These are phyloP conservation scores for Tolypocladium pustulatum DNA, from an alignment of 2,329 filamentous ascomycete genomes.

Conservation along the genomic window DNA sequence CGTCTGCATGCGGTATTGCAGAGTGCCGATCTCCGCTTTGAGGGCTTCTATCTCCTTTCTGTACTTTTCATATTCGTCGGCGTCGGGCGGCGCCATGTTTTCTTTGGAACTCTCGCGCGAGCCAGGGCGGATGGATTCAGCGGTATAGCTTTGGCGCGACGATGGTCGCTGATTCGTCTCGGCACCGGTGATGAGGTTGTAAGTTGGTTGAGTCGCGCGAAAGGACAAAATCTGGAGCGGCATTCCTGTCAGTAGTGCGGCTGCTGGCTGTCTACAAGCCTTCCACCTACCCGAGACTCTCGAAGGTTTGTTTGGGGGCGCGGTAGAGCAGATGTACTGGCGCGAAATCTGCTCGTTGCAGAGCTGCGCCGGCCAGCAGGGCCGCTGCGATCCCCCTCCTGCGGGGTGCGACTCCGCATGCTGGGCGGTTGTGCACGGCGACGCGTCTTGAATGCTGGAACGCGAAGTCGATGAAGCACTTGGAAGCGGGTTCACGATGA, in stretches of 20 bases:
- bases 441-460: conserved; percentile 1
- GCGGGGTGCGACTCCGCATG: conserved; percentile 24
- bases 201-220: conserved; percentile 43
- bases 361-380: conserved; percentile 18
- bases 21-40: conserved; percentile 77
- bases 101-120: conserved; percentile 50
- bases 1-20: conserved; percentile 81
- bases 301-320: conserved; percentile 23
- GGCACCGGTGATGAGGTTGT: conserved; percentile 48
- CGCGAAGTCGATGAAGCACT: neutral
- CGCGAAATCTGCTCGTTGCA: conserved; percentile 19
- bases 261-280: conserved; percentile 1
- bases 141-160: conserved; percentile 29
- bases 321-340: conserved; percentile 24
- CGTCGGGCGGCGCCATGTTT: conserved; percentile 47
- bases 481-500: neutral
- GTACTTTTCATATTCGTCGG: conserved; percentile 49
- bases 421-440: conserved; percentile 2
- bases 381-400: conserved; percentile 18
- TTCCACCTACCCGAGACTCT: conserved; percentile 27
- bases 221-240: conserved; percentile 30
- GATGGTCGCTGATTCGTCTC: conserved; percentile 27
- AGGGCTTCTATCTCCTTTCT: conserved; percentile 60
- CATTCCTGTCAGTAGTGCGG: neutral
- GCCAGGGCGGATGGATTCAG: conserved; percentile 31